Percentiles rank a stretch among this genome's conserved stretches.
These are phyloP conservation scores for Fusarium mexicanum DNA, from an alignment of 2,329 filamentous ascomycete genomes.

Conservation along the genomic window DNA sequence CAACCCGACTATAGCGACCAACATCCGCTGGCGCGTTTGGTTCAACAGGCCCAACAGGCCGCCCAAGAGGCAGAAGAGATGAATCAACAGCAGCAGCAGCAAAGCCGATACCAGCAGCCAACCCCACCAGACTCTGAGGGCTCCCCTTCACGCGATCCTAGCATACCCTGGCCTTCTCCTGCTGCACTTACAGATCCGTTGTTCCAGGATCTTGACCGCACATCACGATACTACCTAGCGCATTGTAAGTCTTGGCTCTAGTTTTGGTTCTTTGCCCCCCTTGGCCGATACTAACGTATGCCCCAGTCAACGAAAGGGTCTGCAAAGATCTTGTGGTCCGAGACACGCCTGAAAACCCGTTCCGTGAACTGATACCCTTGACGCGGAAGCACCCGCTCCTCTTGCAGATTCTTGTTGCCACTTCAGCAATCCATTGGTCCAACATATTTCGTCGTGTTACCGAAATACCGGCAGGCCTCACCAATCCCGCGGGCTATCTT, in stretches of 20 bases:
- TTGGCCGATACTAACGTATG: conserved; percentile 39
- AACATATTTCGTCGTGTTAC: conserved; percentile 53
- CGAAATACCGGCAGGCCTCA: conserved; percentile 45
- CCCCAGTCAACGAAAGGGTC: conserved; percentile 56
- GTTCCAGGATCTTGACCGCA: conserved; percentile 61
- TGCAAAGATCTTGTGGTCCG: conserved; percentile 65
- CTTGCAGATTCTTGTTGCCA: conserved; percentile 59
- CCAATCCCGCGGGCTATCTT: conserved; percentile 51
- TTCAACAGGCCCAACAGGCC: conserved; percentile 25
- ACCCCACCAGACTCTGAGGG: background rate
- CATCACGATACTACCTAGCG: conserved; percentile 58
- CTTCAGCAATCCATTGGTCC: conserved; percentile 60
- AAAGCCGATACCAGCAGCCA: conserved; percentile 2
- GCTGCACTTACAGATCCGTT: conserved; percentile 61
- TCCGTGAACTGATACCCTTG: conserved; percentile 59
- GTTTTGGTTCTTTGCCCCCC: background rate
- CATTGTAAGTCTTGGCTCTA: conserved; percentile 54
- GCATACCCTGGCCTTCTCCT: conserved; percentile 34
- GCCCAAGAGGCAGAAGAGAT: conserved; percentile 30
- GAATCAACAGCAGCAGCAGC: conserved; percentile 10
- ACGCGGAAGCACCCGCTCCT: conserved; percentile 57
- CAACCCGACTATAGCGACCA: conserved; percentile 35
- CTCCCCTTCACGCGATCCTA: conserved; percentile 12
- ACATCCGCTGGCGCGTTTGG: conserved; percentile 31
- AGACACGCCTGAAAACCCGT: conserved; percentile 58